These are phyloP conservation scores for Pseudocercospora musae DNA, from an alignment of 2,329 filamentous ascomycete species.

Conservation along the genomic window DNA sequence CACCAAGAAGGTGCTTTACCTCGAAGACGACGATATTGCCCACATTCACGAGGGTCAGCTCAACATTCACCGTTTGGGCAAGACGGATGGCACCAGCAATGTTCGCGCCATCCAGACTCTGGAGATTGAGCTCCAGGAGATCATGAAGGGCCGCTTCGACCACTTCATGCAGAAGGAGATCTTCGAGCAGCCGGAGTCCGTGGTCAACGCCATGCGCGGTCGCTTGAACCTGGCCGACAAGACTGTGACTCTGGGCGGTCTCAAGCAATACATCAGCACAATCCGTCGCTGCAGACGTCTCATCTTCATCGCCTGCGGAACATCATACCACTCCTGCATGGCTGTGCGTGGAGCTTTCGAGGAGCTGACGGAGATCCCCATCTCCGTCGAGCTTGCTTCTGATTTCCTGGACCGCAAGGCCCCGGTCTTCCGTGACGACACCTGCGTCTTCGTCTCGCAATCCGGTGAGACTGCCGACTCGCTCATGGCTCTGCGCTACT, in stretches of 20 bases:
- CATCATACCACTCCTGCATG: constrained; percentile 99
- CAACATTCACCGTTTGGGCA: constrained; percentile 97
- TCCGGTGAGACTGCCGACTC: constrained; percentile 98
- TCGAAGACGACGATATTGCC: constrained; percentile 98
- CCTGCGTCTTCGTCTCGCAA: constrained; percentile 97
- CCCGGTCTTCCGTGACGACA: constrained; percentile 98
- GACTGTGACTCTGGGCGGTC: constrained; percentile 89
- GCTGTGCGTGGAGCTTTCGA: constrained; percentile 97
- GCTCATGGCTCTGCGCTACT: constrained; percentile 94
- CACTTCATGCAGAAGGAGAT: constrained; percentile 99
- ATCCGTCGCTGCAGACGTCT: constrained; percentile 95
- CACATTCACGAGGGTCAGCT: constrained; percentile 98
- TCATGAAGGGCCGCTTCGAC: constrained; percentile 99
- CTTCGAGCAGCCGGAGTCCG: constrained; percentile 98
- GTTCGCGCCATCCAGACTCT: constrained; percentile 97
- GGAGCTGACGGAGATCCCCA: constrained; percentile 96
- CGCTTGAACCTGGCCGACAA: constrained; percentile 92
- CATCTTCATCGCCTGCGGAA: constrained; percentile 98
- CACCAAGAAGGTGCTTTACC: constrained; percentile 99
- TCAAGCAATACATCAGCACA: constrained; percentile 92
- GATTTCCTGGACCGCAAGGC: constrained; percentile 97
- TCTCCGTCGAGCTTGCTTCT: constrained; percentile 92
- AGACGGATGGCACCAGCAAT: constrained; percentile 96
- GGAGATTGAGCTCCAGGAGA: constrained; percentile 98
- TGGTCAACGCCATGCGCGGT: constrained; percentile 99